Conservation (phyloP, 208 protist genomes). For the Leishmania lainsoni region DNA sequence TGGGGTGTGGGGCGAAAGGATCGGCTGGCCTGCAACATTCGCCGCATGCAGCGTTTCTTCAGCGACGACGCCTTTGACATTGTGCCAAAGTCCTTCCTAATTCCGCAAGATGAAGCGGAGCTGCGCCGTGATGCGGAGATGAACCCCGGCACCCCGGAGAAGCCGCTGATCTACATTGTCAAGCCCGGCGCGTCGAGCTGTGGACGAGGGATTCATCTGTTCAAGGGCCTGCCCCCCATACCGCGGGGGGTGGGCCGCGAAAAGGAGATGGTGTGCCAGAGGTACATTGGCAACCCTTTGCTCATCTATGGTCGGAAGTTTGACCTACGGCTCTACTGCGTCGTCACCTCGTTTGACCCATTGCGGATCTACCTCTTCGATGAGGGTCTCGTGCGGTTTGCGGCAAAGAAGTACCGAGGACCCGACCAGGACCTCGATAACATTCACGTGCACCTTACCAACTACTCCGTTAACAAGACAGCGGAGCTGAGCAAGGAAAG, state of each 20-base stretch:
- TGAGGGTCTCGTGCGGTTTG: conserved; percentile 95
- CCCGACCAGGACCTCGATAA: conserved; percentile 79
- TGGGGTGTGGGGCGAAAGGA: conserved; percentile 93
- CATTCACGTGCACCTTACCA: conserved; percentile 96
- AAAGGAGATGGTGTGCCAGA: conserved; percentile 88
- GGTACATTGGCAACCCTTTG: conserved; percentile 93
- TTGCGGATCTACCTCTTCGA: conserved; percentile 92
- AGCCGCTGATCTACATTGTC: conserved; percentile 86
- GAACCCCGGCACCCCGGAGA: conserved; percentile 56
- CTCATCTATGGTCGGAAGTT: conserved; percentile 95
- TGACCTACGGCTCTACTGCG: conserved; percentile 95
- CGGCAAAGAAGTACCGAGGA: conserved; percentile 91
- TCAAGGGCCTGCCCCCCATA: conserved; percentile 71
- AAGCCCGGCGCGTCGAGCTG: conserved; percentile 91
- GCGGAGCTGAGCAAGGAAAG: conserved; percentile 69
- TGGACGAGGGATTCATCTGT: conserved; percentile 85
- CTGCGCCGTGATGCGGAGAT: conserved; percentile 68
- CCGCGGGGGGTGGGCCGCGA: conserved; percentile 31
- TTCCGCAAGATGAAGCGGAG: conserved; percentile 72
- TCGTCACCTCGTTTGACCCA: conserved; percentile 91
- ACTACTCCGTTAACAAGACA: conserved; percentile 97
- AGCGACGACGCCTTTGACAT: conserved; percentile 78
- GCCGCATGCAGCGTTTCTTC: conserved; percentile 78
- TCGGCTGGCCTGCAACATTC: conserved; percentile 80
- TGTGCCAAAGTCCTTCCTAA: conserved; percentile 80